Conservation (phyloP, 2,329 filamentous ascomycete genomes). For the Fusarium globosum region DNA sequence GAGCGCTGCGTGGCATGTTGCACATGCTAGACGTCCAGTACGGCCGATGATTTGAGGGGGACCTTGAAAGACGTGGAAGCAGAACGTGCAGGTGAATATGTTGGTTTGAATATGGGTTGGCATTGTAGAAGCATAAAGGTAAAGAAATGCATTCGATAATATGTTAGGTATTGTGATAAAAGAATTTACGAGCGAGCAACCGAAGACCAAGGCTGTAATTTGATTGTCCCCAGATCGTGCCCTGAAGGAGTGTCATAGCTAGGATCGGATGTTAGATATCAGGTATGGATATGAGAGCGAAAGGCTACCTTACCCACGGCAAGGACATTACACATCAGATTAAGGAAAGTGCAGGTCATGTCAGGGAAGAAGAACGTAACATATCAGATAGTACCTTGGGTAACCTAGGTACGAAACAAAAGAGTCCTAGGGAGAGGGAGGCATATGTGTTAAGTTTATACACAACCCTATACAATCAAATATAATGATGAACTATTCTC, state of each 20-base stretch:
- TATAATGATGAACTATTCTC: slow-evolving; percentile 34
- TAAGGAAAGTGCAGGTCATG: slow-evolving; percentile 5
- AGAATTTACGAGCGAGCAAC: slow-evolving; percentile 3
- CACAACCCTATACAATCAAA: slow-evolving; percentile 22
- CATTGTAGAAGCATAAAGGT: slow-evolving; percentile 20
- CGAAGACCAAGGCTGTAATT: neutral
- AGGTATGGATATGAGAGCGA: neutral
- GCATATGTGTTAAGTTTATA: slow-evolving; percentile 8
- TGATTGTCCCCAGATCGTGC: neutral
- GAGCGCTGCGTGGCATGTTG: slow-evolving; percentile 58
- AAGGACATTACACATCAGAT: too few relatives aligned
- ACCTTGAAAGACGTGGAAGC: slow-evolving; percentile 56
- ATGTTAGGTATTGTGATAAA: slow-evolving; percentile 6
- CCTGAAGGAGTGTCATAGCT: neutral
- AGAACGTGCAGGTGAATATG: slow-evolving; percentile 67
- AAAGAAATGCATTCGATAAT: neutral
- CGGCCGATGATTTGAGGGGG: slow-evolving; percentile 57
- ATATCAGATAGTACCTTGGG: neutral
- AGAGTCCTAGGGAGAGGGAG: neutral
- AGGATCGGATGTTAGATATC: neutral
- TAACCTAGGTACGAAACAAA: neutral
- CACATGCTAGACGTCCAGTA: slow-evolving; percentile 61
- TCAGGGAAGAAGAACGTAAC: neutral
- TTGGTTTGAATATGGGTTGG: slow-evolving; percentile 10
- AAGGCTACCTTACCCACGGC: neutral